Evolutionary conservation across 139 green algal genomes (phyloP), one percentile per base, ranked within the genome.

Genomic region (Pseudopediastrum boryanum): DNA sequence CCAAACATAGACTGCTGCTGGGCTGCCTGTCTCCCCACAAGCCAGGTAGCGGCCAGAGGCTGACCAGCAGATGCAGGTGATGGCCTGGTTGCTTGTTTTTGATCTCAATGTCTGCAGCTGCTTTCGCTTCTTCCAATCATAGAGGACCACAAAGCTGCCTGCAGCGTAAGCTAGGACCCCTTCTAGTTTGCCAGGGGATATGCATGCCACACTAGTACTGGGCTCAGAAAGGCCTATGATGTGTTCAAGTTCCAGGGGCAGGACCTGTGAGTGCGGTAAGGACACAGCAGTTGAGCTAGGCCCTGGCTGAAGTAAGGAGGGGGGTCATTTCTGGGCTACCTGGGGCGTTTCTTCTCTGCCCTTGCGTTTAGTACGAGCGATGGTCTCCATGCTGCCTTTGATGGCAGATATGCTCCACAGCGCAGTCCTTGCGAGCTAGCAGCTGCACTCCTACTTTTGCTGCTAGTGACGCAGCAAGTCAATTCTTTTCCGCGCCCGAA

Each of bases 1-100:
- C 75, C 81, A 90, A 2, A 90, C 52, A 0, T 82, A 31, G 1
- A 90, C 50, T 8, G 79, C 65, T 2, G 85, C 48, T 3, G 56
- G 27, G 10, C 25, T 12, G 8, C 74, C 76, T 23, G 42, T 43
- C 52, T 91, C 86, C 5, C 86, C 86, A 21, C 81, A 84, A 8
- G 82, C 84, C 4, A 91, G n/a, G 61, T 84, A 69, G 2, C 48
- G 36, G 2, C 82, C 82, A 39, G 83, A 68, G 0, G 13, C 39
- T 0, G 78, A 84, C 73, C 82, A 87, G 2, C 77, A 61, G 2
- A 89, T 1, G 62, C 75, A 85, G 4, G 38, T 27, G 36, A 84
- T 61, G 0, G 67, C 78, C 3, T 79, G 67, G 36, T 82, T 85
- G 67, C 56, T 63, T 25, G 36, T 59, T 12, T 52, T 63, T 27